Evolutionary conservation across 2,329 filamentous ascomycete genomes (phyloP), one percentile per base, ranked within the genome.

Genomic region (Dendrostoma leiphaemia): DNA sequence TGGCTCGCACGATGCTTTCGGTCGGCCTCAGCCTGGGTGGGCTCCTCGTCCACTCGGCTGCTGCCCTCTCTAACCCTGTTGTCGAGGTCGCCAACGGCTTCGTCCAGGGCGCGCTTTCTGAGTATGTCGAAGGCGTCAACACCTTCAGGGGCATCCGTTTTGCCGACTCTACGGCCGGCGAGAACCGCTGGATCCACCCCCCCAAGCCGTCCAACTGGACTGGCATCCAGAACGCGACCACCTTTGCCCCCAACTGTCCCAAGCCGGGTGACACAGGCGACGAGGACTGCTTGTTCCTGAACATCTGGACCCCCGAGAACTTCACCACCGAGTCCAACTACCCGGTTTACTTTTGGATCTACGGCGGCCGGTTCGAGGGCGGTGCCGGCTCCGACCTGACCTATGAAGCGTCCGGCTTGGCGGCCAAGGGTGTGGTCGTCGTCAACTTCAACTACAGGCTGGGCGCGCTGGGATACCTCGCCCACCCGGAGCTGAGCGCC

Each of bases 401-500:
- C 57, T 74, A 79, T 55, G 79, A 88, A 61, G 85, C 80, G 1
- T 76, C 73, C 2, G 80, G 78, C 1, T 66, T 90, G 32, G 74
- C 88, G 41, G 61, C 71, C 48, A 84, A 84, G 0, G 79, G 80
- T n/a, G 84, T 91, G 23, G 71, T 92, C 0, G 81, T 90, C 1
- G 86, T 91, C 1, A 85, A 77, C 10, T 80, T 90, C 69, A 91
- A 90, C 68, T 91, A 91, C 65, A 84, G 89, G 4, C 86, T 92
- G 12, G 88, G 88, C 0, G 78, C 82, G 0, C 90, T 84, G 60
- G 89, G 89, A 0, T 92, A 91, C 64, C 74, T 92, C 8, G 81
- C 82, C 2, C 75, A 82, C 51, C 71, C 79, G n/a, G 79, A 86
- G 62, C 64, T 60, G 40, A 19, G 15, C 6, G n/a, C 3, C 13